Evolutionary conservation across 805 yeast genomes (phyloP), one percentile per base, ranked within the genome.

Genomic region (Wickerhamomyces canadensis): DNA sequence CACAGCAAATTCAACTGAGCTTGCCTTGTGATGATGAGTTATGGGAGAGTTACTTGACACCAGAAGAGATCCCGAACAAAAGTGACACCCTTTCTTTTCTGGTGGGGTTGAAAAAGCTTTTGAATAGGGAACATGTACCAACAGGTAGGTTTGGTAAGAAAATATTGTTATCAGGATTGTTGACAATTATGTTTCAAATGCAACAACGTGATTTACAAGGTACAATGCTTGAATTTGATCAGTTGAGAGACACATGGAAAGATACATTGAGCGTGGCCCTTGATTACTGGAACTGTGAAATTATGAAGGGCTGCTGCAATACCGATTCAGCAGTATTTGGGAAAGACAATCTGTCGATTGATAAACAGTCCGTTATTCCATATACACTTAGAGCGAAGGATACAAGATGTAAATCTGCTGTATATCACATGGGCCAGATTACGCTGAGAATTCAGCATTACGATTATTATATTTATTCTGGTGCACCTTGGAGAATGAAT

Each of bases 401-500:
- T 43, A 61, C 72, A 2, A 67, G 78, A 33, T 80, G 85, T 56
- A 76, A 76, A 43, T 70, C 76, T 41, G 80, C 86, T 0, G 74
- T 79, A 36, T 82, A 77, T 57, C 89, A 85, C 52, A 67, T 83
- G 62, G 77, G 85, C 1, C 89, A 83, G 52, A 75, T 84, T 13
- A 73, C 78, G 31, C 72, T 85, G 54, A 75, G 84, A 35, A 71
- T 82, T 21, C 79, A 84, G 38, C 86, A 84, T 44, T 80, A 83
- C 57, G 95, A 86, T 57, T 76, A 84, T 40, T 83, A 83, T 37
- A 79, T 84, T 5, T 80, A 68, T 56, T 80, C 89, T 3, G 96
- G 96, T 1, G 84, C 87, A 7, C 93, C 93, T 1, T 76, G 82
- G 61, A 72, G 88, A 49, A 79, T 83, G 80, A 83, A 76, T 49